Evolutionary conservation across 257 asterid species (phyloP), one percentile per base, ranked within the genome.

Genomic region (Rhazya stricta): DNA sequence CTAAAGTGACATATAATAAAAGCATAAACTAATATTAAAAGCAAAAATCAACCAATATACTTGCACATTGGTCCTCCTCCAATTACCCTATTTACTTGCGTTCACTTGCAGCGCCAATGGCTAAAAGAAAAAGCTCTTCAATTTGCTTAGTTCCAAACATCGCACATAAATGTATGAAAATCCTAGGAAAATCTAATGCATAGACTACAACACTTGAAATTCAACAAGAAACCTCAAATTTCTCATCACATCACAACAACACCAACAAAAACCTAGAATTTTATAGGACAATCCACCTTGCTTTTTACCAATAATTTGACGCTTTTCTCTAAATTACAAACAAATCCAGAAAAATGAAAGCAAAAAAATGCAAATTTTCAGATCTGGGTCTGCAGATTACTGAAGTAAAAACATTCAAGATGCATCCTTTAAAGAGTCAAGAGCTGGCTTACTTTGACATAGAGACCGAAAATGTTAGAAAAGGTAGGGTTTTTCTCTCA

Each of bases 401-500:
- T 6, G 73, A 30, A 32, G 30, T 2, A 46, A 77, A 53, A 72
- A 15, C 43, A 69, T 72, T n/a, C 23, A 30, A 43, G 61, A 72
- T 51, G 67, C 81, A 72, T 27, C 69, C 69, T 51, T 60, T 66
- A 63, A 62, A 71, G 39, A 72, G 58, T 67, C 21, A 41, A 46
- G 39, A 70, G 81, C 74, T 25, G 66, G 69, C 77, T 72, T 30
- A 65, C 77, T 74, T 53, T 51, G 21, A 39, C 30, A 61, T 53
- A 39, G 42, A 13, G 12, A 32, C 65, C 68, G 53, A 39, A 78
- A 63, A 50, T 72, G 69, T 34, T 25, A 36, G 53, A 27, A 78
- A 72, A 63, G 69, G 81, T 72, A 72, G 81, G 77, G 81, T 78
- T 72, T 72, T 51, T 63, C 56, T 53, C 58, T 12, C 34, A 9